A percentile compares a stretch with the other conserved stretches of the same genome.
Evolutionary conservation across 129 eudicot species (phyloP).

Genomic region (Dittrichia graveolens): DNA sequence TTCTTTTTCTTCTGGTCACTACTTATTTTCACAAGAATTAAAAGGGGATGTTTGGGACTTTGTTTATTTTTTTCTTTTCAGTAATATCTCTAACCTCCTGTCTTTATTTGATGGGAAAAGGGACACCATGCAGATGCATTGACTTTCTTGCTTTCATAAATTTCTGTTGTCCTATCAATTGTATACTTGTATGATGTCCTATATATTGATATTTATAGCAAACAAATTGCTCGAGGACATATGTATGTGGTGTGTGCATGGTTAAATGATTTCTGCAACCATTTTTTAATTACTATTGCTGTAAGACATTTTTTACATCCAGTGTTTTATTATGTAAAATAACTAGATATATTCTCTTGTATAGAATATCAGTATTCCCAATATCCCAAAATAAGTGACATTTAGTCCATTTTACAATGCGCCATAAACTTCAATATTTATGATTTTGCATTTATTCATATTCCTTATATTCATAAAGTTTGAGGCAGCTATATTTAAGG

Average conservation of each 20-base stretch:
- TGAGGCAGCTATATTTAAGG: conserved; percentile 1
- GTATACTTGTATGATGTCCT: not conserved
- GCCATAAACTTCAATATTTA: not conserved
- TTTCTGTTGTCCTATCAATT: not conserved
- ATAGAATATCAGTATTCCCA: not conserved
- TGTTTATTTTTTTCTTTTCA: not conserved
- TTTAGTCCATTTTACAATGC: not conserved
- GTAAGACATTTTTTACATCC: not conserved
- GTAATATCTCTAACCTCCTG: not conserved
- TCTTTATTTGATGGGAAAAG: not conserved
- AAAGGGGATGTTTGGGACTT: not conserved
- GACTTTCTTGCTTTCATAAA: conserved; percentile 1
- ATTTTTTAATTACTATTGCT: not conserved
- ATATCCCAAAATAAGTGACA: not conserved
- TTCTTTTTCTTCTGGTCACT: conserved; percentile 26
- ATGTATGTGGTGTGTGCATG: not conserved
- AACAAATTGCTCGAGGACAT: conserved; percentile 8
- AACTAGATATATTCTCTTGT: conserved; percentile 6
- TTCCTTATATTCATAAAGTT: not conserved
- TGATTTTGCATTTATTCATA: not conserved
- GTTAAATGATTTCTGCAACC: conserved; percentile 7
- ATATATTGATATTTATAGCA: not conserved
- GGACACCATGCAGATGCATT: not conserved
- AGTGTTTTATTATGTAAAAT: conserved; percentile 1
- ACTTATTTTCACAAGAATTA: conserved; percentile 2